Base-by-base conservation (phyloP, 768 basidiomycete species). In the Suillus cothurnatus region DNA sequence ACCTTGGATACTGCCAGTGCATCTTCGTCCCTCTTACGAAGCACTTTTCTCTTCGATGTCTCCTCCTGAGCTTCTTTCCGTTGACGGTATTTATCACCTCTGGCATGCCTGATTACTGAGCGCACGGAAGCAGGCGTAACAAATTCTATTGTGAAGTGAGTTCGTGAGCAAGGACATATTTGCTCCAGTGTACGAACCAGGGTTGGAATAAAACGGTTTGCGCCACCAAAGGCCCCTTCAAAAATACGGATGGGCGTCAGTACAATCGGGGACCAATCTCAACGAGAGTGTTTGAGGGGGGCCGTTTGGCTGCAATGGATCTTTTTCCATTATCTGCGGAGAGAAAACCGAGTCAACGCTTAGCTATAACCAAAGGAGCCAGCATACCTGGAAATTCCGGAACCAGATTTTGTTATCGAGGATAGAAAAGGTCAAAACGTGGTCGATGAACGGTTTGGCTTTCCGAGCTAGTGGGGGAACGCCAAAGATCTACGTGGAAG, bases 371-470 rank as follows among this genome's bases (percentile, higher is more conserved):
- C 55, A 36, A 43, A 39, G 32, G 43, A 19, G 31, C 41, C 55
- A 66, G 49, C 73, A 81, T 69, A 95, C 94, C 86, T 99, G 97
- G 82, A 92, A 99, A 78, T 99, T 99, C 69, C 97, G 88, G 84
- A 99, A 99, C 97, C 97, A 99, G 69, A 99, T 94, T 77, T 97
- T 99, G 72, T 86, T 85, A 82, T 99, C 97, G 36, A 97, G 85
- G 62, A 99, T 83, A 39, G 97, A 97, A 79, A 99, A 99, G 45
- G 95, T 95, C 68, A 99, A 85, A 74, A 99, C 88, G 73, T 99
- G 97, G 79, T 99, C 97, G 72, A 99, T 88, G 80, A 99, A 99
- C 2, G 97, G 97, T 76, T 99, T 99, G 21, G 94, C 86, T 72
- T 88, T 90, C 68, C 97, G 85, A 9, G 97, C 91, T n/a, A 87